These are phyloP conservation scores for Phytophthora sp. DNA, from an alignment of 352 stramenopile genomes.

Conservation along the genomic window DNA sequence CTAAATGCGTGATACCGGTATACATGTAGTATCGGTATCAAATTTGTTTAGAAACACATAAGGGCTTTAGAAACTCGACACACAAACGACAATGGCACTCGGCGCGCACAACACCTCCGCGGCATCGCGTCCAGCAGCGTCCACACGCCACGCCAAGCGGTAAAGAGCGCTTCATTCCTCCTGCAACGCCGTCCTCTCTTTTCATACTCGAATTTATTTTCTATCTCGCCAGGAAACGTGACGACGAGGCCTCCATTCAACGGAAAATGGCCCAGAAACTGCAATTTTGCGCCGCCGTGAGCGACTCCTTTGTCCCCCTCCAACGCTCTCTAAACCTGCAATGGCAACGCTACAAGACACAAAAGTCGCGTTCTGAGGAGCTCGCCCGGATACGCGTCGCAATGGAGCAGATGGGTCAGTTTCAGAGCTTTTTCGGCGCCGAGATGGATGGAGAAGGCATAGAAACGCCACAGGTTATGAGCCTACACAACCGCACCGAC, in stretches of 20 bases:
- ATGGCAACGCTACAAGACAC: conserved; percentile 9
- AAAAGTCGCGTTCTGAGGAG: conserved; percentile 11
- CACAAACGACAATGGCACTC: background rate
- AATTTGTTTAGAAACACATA: too few species aligned
- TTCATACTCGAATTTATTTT: background rate
- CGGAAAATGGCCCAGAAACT: conserved; percentile 26
- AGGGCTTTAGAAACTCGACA: too few species aligned
- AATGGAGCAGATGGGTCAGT: conserved; percentile 26
- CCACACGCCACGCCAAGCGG: conserved; percentile 10
- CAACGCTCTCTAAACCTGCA: conserved; percentile 11
- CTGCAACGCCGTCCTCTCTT: background rate
- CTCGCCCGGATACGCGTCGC: conserved; percentile 14
- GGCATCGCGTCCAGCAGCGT: background rate
- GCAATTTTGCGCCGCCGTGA: conserved; percentile 22
- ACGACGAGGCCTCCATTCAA: conserved; percentile 71
- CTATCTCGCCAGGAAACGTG: conserved; percentile 20
- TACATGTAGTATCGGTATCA: too few species aligned
- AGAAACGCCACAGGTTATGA: conserved; percentile 6
- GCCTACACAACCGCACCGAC: conserved; percentile 27
- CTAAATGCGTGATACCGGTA: too few species aligned
- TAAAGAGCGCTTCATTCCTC: background rate
- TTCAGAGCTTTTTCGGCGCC: conserved; percentile 22
- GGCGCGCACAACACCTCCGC: conserved; percentile 25
- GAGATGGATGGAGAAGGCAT: conserved; percentile 17
- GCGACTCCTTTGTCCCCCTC: conserved; percentile 9